Evolutionary conservation across 2,329 filamentous ascomycete genomes (phyloP).

Genomic region (Hypoxylon sp.): DNA sequence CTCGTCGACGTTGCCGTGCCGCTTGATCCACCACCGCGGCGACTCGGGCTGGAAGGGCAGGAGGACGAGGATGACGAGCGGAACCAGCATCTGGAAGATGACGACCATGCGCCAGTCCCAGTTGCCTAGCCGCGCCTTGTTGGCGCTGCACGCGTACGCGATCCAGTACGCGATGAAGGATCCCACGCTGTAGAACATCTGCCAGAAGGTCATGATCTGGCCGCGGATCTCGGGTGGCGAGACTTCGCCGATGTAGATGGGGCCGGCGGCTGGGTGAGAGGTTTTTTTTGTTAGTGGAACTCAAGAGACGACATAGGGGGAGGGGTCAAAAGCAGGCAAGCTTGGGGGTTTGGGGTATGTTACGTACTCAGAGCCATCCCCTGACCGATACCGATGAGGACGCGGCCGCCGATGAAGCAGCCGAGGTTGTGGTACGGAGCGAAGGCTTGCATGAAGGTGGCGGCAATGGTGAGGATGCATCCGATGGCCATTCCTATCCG

Average conservation of each 20-base stretch:
- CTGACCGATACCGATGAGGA: slow-evolving; percentile 76
- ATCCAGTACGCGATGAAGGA: slow-evolving; percentile 75
- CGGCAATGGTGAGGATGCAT: slow-evolving; percentile 72
- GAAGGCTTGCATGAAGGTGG: slow-evolving; percentile 77
- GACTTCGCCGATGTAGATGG: slow-evolving; percentile 78
- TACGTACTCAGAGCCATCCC: slow-evolving; percentile 70
- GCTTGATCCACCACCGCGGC: slow-evolving; percentile 75
- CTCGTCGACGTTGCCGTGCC: slow-evolving; percentile 68
- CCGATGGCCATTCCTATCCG: slow-evolving; percentile 74
- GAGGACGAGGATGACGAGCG: slow-evolving; percentile 69
- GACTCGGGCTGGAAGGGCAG: slow-evolving; percentile 76
- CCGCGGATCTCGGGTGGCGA: slow-evolving; percentile 73
- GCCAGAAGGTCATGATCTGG: slow-evolving; percentile 77
- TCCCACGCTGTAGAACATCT: slow-evolving; percentile 74
- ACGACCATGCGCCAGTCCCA: slow-evolving; percentile 82
- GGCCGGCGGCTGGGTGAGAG: slow-evolving; percentile 66
- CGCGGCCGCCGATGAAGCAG: slow-evolving; percentile 75
- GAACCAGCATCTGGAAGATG: slow-evolving; percentile 78
- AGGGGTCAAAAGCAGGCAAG: slow-evolving; percentile 44
- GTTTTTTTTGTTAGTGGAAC: slow-evolving; percentile 18
- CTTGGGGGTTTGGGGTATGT: too few species aligned
- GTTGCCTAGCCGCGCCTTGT: slow-evolving; percentile 68
- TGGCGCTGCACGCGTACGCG: slow-evolving; percentile 70
- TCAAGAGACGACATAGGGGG: slow-evolving; percentile 48
- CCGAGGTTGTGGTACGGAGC: slow-evolving; percentile 70